Conservation (phyloP, 1,139 yeast species). For the Yamadazyma sp. region DNA sequence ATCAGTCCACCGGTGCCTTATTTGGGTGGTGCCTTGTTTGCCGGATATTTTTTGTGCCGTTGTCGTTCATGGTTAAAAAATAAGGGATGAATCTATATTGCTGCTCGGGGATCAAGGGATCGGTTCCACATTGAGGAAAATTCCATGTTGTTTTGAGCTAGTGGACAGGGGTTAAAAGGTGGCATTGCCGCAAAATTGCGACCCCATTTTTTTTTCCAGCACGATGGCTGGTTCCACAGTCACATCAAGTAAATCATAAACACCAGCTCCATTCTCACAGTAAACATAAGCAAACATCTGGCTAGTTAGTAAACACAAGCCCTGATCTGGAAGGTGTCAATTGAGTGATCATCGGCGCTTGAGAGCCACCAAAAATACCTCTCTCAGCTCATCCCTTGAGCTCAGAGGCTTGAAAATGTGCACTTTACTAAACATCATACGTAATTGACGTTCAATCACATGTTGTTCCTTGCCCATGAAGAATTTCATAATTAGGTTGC, state of each 20-base stretch:
- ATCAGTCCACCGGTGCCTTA: too few relatives aligned
- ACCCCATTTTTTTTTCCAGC: not conserved
- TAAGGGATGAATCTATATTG: not conserved
- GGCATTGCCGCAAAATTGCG: slow-evolving; percentile 2
- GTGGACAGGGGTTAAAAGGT: not conserved
- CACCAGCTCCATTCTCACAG: slow-evolving; percentile 1
- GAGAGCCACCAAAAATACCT: slow-evolving; percentile 36
- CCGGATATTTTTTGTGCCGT: too few relatives aligned
- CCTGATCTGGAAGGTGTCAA: too few relatives aligned
- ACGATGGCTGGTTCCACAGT: not conserved
- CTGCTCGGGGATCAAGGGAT: not conserved
- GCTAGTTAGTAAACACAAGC: not conserved
- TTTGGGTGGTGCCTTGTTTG: too few relatives aligned
- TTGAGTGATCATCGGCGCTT: slow-evolving; percentile 12
- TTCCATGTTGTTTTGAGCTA: not conserved
- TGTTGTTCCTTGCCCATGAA: slow-evolving; percentile 43
- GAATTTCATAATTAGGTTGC: slow-evolving; percentile 41
- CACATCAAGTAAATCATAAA: not conserved
- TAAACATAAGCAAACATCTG: not conserved
- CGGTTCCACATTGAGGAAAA: not conserved
- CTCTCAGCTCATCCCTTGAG: slow-evolving; percentile 41
- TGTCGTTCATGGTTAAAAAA: too few relatives aligned
- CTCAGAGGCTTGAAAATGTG: slow-evolving; percentile 36
- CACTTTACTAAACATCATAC: slow-evolving; percentile 32
- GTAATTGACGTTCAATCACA: slow-evolving; percentile 25